Base-by-base conservation (phyloP, 192 early-diverging fungal species). In the Umbelopsis sp. region DNA sequence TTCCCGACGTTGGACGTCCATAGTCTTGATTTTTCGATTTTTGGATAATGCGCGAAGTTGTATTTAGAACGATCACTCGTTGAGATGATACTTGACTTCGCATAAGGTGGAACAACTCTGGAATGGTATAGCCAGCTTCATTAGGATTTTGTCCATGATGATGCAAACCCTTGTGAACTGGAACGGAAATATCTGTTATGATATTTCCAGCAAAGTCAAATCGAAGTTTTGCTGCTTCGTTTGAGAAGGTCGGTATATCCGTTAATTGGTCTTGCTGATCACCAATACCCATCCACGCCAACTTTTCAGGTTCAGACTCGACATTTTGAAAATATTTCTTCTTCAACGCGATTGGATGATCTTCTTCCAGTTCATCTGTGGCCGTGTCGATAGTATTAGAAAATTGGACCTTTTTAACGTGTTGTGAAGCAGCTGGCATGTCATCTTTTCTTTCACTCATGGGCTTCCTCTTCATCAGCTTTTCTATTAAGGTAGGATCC, bases 71-170 rank as follows among this genome's bases (percentile, higher is more conserved):
- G 6, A 94, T 79, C 16, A 89, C 84, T 10, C 93, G 82, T 80
- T 97, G 95, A 44, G 90, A 85, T 4, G 92, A 91, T 3, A 93
- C 88, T 5, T 91, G 88, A 69, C 94, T 95, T 65, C 92, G 88
- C 50, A 90, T 87, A 44, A 97, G 80, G 75, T 93, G 88, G 31
- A 95, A 77, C 16, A 97, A 74, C 78, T 97, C 96, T 0, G 89
- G 82, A 0, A 96, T 73, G 0, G 94, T 93, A 78, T 97, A 98
- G 29, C 96, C 96, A 21, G 96, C 88, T 66, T 87, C 83, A 0
- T 89, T 88, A 12, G 96, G 94, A 31, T 92, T 86, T 21, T 90
- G 88, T 8, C 94, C 95, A 70, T 98, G 96, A 77, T 98, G 96
- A 82, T 97, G 93, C 12, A 98, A 81, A 6, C 93, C 96, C 1